A percentile compares a stretch with the other conserved stretches of the same genome.
Conservation (phyloP, 306 rosid genomes). For the Quercus agrifolia region DNA sequence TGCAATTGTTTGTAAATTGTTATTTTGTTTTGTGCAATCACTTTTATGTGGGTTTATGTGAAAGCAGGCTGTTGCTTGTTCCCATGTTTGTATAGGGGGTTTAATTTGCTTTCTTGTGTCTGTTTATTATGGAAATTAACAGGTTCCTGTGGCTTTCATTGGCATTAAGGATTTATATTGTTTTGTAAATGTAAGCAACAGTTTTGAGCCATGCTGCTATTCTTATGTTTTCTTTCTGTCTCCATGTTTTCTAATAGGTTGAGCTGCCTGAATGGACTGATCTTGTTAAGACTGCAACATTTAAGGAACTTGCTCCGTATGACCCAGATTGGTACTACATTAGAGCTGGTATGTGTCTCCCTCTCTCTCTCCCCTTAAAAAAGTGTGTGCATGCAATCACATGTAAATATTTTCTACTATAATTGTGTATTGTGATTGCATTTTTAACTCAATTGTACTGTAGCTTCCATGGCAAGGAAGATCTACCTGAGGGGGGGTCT, state of each 20-base stretch:
- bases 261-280: conserved; percentile 85
- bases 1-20: too few species aligned
- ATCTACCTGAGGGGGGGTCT: conserved; percentile 78
- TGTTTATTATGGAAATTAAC: neutral
- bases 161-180: neutral
- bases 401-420: too few species aligned
- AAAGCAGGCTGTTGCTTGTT: neutral
- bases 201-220: too few species aligned
- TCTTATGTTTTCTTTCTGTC: neutral
- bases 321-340: conserved; percentile 79
- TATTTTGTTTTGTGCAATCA: too few species aligned
- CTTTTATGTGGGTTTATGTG: neutral
- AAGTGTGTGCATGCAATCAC: neutral
- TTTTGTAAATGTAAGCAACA: too few species aligned
- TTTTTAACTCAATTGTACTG: conserved; percentile 3
- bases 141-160: neutral
- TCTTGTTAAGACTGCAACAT: conserved; percentile 63
- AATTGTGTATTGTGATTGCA: neutral
- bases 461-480: conserved; percentile 83
- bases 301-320: conserved; percentile 71
- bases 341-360: conserved; percentile 51
- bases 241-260: conserved; percentile 31
- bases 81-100: neutral
- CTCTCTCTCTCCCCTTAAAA: neutral
- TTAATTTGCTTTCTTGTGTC: neutral